These are phyloP conservation scores for Botrytis hyacinthi DNA, from an alignment of 2,329 filamentous ascomycete genomes.

Conservation along the genomic window DNA sequence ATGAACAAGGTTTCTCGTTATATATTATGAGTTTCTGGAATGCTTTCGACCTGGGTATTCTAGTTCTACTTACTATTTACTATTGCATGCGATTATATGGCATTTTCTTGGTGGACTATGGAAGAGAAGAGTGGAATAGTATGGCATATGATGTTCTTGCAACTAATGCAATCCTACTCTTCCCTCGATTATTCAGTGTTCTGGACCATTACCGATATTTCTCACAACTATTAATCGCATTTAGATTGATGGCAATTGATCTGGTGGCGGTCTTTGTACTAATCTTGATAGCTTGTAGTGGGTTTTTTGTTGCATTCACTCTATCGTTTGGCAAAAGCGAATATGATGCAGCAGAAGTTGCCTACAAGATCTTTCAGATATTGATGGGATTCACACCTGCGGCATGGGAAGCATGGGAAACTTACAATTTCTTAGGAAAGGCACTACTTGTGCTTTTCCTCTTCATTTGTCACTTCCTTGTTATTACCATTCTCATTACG, in stretches of 20 bases:
- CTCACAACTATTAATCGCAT: constrained; percentile 89
- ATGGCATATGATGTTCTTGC: constrained; percentile 94
- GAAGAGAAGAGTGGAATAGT: constrained; percentile 67
- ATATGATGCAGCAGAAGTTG: constrained; percentile 70
- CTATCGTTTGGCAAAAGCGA: constrained; percentile 70
- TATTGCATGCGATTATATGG: constrained; percentile 88
- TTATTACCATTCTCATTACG: constrained; percentile 91
- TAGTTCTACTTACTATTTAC: constrained; percentile 81
- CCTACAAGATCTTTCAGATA: constrained; percentile 89
- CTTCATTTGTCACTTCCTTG: constrained; percentile 91
- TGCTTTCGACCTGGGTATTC: constrained; percentile 86
- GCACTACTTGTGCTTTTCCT: constrained; percentile 76
- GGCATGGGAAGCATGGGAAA: constrained; percentile 80
- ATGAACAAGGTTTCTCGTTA: constrained; percentile 91
- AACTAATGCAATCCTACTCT: constrained; percentile 82
- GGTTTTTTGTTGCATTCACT: constrained; percentile 93
- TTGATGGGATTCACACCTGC: constrained; percentile 95
- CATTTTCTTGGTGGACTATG: constrained; percentile 73
- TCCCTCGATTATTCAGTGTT: constrained; percentile 88
- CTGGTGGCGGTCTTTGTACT: constrained; percentile 80
- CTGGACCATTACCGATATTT: constrained; percentile 96
- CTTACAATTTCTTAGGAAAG: constrained; percentile 77
- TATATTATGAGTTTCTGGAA: constrained; percentile 99
- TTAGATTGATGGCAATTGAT: constrained; percentile 90
- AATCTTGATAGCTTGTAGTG: constrained; percentile 84